Conservation (phyloP, 208 protist genomes). For the Trypanosoma lewisi region DNA sequence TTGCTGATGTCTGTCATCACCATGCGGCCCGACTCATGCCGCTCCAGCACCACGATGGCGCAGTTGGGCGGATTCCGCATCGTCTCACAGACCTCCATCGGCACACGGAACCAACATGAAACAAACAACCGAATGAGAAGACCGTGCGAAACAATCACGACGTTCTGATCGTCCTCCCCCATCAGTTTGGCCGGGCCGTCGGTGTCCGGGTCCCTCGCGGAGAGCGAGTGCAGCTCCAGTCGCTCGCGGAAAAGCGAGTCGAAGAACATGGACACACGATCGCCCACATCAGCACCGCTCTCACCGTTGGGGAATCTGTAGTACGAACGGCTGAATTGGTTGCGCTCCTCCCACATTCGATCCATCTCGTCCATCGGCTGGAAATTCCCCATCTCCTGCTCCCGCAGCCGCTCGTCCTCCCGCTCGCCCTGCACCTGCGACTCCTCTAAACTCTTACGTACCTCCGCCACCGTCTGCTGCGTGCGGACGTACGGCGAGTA, state of each 20-base stretch:
- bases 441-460: conserved; percentile 61
- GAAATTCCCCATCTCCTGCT: conserved; percentile 95
- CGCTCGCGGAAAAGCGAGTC: conserved; percentile 81
- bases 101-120: conserved; percentile 77
- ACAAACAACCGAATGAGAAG: conserved; percentile 87
- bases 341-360: conserved; percentile 62
- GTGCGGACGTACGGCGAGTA: conserved; percentile 88
- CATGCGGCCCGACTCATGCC: conserved; percentile 53
- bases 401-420: conserved; percentile 91
- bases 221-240: conserved; percentile 44
- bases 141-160: conserved; percentile 86
- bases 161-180: conserved; percentile 64
- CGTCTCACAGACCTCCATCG: conserved; percentile 84
- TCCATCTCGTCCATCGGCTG: conserved; percentile 80
- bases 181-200: conserved; percentile 1
- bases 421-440: conserved; percentile 79
- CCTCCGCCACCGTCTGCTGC: conserved; percentile 82
- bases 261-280: conserved; percentile 89
- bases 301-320: conserved; percentile 91
- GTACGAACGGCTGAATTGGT: conserved; percentile 83
- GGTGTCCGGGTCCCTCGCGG: conserved; percentile 19
- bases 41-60: conserved; percentile 77
- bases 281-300: conserved; percentile 87
- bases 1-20: conserved; percentile 86
- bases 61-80: conserved; percentile 91